Base-by-base conservation (phyloP, 257 asterid genomes). In the Solanum appendiculatum region DNA sequence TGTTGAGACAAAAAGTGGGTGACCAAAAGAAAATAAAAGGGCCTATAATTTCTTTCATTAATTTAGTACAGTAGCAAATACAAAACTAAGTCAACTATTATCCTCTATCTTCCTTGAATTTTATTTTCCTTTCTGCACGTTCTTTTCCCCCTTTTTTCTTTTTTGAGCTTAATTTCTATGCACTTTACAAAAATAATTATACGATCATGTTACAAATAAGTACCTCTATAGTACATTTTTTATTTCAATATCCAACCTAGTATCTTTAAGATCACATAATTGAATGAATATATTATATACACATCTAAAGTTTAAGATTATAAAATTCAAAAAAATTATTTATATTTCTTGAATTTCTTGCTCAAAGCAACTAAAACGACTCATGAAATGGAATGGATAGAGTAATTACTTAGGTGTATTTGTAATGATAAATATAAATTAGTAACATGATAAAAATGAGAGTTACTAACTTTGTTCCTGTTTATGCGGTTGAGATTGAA, bases 61-160 rank as follows among this genome's bases (percentile, higher is more conserved):
- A 78, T 44, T 78, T 15, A 44, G 64, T 27, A 64, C 7, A 33
- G 27, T 33, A 36, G 29, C 31, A 87, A 81, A 88, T 15, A 83
- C 58, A 58, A 82, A 70, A 33, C 64, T 7, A 88, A 73, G 90
- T 88, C 90, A 86, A 88, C 66, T 10, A 82, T 78, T 9, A 56
- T 40, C 7, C 23, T 66, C 51, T 29, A 46, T 18, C 77, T 56
- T 86, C 69, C 63, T 70, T 81, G 75, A 60, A 58, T n/a, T 70
- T 83, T 88, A 37, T 31, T 68, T 73, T 39, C 83, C 69, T 83
- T 73, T 54, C 40, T 66, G 86, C 89, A 70, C 87, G 85, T 73
- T 87, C 89, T 87, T 68, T 36, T 42, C n/a, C 58, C 10, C 1
- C 1, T 75, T 60, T 14, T 6, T 82, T 16, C 39, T 42, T 23